Conservation (phyloP, 495 filamentous ascomycete genomes). For the Penicillium canariense region DNA sequence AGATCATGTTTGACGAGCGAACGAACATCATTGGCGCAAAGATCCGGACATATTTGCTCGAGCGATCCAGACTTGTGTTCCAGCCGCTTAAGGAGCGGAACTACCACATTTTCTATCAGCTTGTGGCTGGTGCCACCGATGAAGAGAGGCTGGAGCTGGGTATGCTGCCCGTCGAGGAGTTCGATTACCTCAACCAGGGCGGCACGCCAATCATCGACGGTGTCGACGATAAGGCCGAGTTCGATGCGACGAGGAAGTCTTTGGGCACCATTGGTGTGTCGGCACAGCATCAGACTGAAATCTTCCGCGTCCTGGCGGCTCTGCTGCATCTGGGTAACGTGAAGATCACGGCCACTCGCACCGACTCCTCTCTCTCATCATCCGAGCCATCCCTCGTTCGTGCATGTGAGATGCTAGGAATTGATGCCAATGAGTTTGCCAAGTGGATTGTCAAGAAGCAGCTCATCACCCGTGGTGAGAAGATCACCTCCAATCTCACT, state of each 20-base stretch:
- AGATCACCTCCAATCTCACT: conserved; percentile 93
- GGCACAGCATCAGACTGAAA: conserved; percentile 68
- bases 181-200: conserved; percentile 95
- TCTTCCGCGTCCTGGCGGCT: conserved; percentile 89
- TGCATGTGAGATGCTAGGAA: conserved; percentile 85
- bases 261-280: conserved; percentile 85
- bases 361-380: conserved; percentile 77
- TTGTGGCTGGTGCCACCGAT: conserved; percentile 91
- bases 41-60: conserved; percentile 92
- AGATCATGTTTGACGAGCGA: conserved; percentile 96
- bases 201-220: conserved; percentile 87
- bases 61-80: conserved; percentile 96
- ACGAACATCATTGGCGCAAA: conserved; percentile 98
- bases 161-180: conserved; percentile 80
- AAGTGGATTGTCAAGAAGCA: conserved; percentile 99
- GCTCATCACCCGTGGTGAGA: conserved; percentile 92
- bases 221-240: conserved; percentile 94
- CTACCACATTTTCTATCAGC: conserved; percentile 99
- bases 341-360: conserved; percentile 86
- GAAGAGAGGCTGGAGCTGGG: conserved; percentile 74
- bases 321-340: conserved; percentile 94
- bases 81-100: conserved; percentile 97
- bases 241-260: conserved; percentile 80
- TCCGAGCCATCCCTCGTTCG: conserved; percentile 77
- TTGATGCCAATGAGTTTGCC: conserved; percentile 82